Conservation (phyloP, 805 yeast species). For the Yarrowia sp. region DNA sequence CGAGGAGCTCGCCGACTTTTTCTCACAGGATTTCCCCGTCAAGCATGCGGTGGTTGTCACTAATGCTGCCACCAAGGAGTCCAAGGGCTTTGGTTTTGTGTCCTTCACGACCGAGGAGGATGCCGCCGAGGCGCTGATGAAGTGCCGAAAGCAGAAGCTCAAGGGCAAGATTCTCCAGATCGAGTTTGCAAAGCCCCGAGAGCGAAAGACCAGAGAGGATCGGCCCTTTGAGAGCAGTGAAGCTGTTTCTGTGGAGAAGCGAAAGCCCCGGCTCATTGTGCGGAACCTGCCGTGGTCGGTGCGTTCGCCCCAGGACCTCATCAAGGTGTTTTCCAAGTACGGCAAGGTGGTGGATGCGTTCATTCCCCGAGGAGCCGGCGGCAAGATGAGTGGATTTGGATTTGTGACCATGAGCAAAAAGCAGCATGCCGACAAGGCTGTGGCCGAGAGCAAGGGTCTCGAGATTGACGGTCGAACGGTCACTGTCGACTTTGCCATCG, state of each 20-base stretch:
- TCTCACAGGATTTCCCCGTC: conserved; percentile 90
- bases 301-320: conserved; percentile 69
- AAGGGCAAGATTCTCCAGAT: conserved; percentile 66
- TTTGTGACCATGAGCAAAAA: conserved; percentile 86
- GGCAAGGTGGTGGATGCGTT: conserved; percentile 88
- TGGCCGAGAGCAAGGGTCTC: conserved; percentile 68
- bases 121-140: conserved; percentile 67
- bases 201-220: conserved; percentile 42
- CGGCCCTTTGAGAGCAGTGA: conserved; percentile 20
- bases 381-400: conserved; percentile 91
- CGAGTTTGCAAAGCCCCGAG: conserved; percentile 91
- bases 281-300: conserved; percentile 97
- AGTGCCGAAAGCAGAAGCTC: conserved; percentile 64
- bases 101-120: conserved; percentile 85
- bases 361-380: conserved; percentile 84
- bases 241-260: conserved; percentile 51
- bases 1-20: conserved; percentile 77
- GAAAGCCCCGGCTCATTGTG: conserved; percentile 81
- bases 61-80: conserved; percentile 63
- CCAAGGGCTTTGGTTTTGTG: conserved; percentile 95
- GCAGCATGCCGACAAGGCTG: conserved; percentile 74
- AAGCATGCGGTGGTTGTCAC: conserved; percentile 90
- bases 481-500: conserved; percentile 90
- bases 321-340: conserved; percentile 64
- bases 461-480: conserved; percentile 87